Evolutionary conservation across 805 yeast genomes (phyloP), one percentile per base, ranked within the genome.

Genomic region (Schizosaccharomyces lindneri): DNA sequence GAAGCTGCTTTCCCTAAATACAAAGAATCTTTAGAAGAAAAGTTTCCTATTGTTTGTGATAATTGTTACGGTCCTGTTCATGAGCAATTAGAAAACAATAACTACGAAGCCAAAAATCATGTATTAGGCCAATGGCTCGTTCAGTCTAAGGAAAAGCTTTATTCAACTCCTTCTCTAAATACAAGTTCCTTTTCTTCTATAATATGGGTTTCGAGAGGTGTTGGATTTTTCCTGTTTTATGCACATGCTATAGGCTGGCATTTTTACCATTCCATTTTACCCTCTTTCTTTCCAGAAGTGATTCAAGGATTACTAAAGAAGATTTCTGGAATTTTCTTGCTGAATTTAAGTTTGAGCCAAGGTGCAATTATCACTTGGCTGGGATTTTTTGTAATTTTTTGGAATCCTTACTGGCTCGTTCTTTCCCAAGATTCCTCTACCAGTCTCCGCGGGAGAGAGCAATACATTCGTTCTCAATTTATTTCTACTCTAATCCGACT

Each of bases 61-160:
- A 39, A 63, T 21, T 64, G 65, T 36, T 41, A 32, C 5, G 32
- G 48, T 11, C 46, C 51, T n/a, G 65, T 64, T 39, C 55, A 61
- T 15, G 43, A 61, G 21, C 59, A 48, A 15, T 21, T 64, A 39
- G 62, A 61, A 7, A 11, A 21, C 11, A 62, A 64, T 32, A 61
- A 64, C 48, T 64, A 64, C 21, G 21, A n/a, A n/a, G 64, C 65
- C 24, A 64, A 64, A 51, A 55, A 65, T 15, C 43, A 43, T n/a
- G 59, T 63, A 0, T 63, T 64, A 15, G 65, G 65, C 2, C 21
- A 57, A 6, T 57, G 60, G 60, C 60, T 57, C 11, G 21, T 17
- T 17, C 27, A 24, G 4, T 39, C 48, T 3, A 36, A 41, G 29
- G 43, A 57, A 6, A 17, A 27, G 9, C 48, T 57, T 19, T n/a